These are phyloP conservation scores for Ensete ventricosum DNA, from an alignment of 176 grass and related monocot species.

Conservation along the genomic window DNA sequence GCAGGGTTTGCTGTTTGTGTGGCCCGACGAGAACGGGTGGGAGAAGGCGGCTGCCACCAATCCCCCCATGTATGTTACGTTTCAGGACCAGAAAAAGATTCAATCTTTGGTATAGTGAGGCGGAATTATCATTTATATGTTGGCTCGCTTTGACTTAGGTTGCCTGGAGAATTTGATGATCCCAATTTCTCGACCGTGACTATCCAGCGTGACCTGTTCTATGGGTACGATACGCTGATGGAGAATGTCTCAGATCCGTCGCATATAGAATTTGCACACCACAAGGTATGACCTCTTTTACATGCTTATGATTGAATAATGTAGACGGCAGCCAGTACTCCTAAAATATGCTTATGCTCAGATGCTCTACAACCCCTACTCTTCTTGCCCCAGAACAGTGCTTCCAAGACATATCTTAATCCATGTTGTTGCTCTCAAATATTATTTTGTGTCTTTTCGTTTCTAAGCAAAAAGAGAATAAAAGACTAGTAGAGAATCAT, in stretches of 20 bases:
- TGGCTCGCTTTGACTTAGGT: slow-evolving; percentile 36
- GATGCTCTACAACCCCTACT: no score
- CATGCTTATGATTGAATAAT: no score
- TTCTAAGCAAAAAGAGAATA: no score
- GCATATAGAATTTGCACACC: slow-evolving; percentile 96
- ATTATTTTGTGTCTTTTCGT: no score
- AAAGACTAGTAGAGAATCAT: background rate
- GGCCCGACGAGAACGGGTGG: slow-evolving; percentile 91
- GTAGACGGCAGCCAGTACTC: no score
- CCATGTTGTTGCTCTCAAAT: no score
- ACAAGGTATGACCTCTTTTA: slow-evolving; percentile 42
- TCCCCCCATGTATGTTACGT: slow-evolving; percentile 49
- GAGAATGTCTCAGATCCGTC: slow-evolving; percentile 97
- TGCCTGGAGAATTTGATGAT: slow-evolving; percentile 78
- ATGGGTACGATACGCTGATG: slow-evolving; percentile 95
- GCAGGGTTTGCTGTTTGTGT: slow-evolving; percentile 83
- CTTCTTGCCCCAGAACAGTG: no score
- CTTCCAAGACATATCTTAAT: no score
- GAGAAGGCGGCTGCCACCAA: slow-evolving; percentile 64
- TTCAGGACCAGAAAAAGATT: background rate
- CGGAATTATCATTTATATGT: background rate
- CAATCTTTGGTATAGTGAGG: background rate
- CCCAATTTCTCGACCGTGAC: slow-evolving; percentile 81
- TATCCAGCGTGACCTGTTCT: slow-evolving; percentile 86
- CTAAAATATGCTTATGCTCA: no score